These are phyloP conservation scores for Gyrodon lividus DNA, from an alignment of 768 basidiomycete species.

Conservation along the genomic window DNA sequence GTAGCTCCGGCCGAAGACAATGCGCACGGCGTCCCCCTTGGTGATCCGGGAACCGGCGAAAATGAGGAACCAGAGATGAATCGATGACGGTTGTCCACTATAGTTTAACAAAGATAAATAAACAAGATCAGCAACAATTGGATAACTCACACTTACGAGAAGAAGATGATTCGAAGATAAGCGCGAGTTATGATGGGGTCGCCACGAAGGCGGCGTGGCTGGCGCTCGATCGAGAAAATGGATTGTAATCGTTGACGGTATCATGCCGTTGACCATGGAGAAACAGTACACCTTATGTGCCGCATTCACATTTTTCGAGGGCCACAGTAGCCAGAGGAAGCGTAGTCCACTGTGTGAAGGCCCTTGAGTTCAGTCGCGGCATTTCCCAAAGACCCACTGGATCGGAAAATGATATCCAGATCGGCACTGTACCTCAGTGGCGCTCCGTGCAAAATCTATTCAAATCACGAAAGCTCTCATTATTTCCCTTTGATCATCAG, in stretches of 20 bases:
- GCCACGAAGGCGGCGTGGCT: no score
- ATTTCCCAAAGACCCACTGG: constrained; percentile 14
- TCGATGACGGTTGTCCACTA: no score
- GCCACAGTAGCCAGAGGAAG: constrained; percentile 11
- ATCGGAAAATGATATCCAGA: constrained; percentile 19
- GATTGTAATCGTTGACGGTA: neutral
- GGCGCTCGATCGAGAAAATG: no score
- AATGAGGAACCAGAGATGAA: no score
- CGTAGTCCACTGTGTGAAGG: constrained; percentile 5
- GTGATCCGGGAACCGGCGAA: no score
- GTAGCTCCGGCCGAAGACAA: no score
- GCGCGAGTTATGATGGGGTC: no score
- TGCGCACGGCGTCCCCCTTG: no score
- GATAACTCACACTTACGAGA: no score
- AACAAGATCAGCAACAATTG: no score
- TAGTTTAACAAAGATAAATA: no score
- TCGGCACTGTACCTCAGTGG: constrained; percentile 13
- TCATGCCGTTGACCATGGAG: constrained; percentile 6
- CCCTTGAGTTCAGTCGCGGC: constrained; percentile 13
- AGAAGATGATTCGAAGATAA: no score
- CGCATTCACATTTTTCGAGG: constrained; percentile 9
- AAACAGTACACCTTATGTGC: constrained; percentile 7
- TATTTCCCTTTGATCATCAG: constrained; percentile 20
- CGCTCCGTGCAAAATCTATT: constrained; percentile 12
- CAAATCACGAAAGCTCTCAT: constrained; percentile 16